Evolutionary conservation across 1,284 basidiomycete species (phyloP), one percentile per base, ranked within the genome.

Genomic region (Microbotryum intermedium): DNA sequence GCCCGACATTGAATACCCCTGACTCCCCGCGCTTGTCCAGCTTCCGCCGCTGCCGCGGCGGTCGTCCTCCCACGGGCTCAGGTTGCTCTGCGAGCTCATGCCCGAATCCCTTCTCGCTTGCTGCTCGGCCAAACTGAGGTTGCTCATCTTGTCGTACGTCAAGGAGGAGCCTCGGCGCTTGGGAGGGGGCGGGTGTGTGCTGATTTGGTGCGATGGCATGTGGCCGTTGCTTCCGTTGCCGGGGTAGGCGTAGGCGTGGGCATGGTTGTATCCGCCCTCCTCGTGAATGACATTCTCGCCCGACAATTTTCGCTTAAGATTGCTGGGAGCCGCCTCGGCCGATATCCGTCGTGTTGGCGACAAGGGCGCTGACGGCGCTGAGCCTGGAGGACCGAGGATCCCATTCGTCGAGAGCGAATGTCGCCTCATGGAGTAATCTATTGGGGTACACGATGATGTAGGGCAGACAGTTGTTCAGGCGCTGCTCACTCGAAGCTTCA

Each of bases 381-480:
- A 39, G 34, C 34, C 34, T 6, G 34, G 34, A 16, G 34, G 13
- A 16, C 34, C 34, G 13, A 39, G 34, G 16, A 39, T 39, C 34
- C 34, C 34, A 26, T 39, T 42, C 39, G 49, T 55, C 6, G 59
- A 56, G 10, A 61, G 55, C 2, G 65, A 61, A 13, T 59, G 61
- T 0, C 65, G 48, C 23, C 65, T 48, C 65, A 66, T 66, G 39
- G 65, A 61, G 18, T 63, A 64, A 52, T 64, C 65, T 51, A 59
- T 39, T 39, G 34, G 11, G 13, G 34, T 1, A 39, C 10, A 39
- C n/a, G n/a, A n/a, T n/a, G n/a, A n/a, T n/a, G n/a, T n/a, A n/a
- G n/a, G n/a, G n/a, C n/a, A n/a, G n/a, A 39, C 16, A 39, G 16
- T 39, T 39, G 6, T 39, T 39, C 34, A 39, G 34, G 11, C 34